phyloP scores from a whole-genome alignment of 345 rosid species.

The Boechera divaricarpa region DNA sequence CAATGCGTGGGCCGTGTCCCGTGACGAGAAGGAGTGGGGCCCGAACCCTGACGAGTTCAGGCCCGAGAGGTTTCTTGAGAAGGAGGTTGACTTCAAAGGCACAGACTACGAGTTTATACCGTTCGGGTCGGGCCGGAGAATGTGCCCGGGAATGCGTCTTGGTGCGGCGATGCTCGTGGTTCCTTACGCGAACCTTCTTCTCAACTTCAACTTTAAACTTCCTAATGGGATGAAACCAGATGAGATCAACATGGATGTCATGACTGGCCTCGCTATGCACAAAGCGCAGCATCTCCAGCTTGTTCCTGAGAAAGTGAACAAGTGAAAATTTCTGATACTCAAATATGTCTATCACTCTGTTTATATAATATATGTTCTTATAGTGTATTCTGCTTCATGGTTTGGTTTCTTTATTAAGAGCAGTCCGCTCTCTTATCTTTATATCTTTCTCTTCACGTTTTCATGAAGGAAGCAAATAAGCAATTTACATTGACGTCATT shows the following conservation, averaged over 20 bases:
- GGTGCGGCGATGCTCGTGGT: slow-evolving; percentile 48
- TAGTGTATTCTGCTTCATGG: neutral
- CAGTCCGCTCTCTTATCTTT: no score
- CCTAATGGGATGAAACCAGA: slow-evolving; percentile 43
- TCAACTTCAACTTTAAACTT: slow-evolving; percentile 42
- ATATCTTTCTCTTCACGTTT: no score
- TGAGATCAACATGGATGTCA: slow-evolving; percentile 44
- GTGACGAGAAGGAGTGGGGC: slow-evolving; percentile 49
- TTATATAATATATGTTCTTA: neutral
- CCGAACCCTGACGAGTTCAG: slow-evolving; percentile 46
- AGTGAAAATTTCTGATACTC: neutral
- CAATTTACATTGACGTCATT: no score
- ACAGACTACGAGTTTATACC: slow-evolving; percentile 50
- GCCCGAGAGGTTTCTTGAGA: slow-evolving; percentile 50
- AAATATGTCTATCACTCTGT: neutral
- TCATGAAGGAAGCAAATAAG: no score
- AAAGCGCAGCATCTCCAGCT: slow-evolving; percentile 46
- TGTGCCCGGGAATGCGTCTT: slow-evolving; percentile 51
- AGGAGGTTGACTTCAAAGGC: slow-evolving; percentile 50
- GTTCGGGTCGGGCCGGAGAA: slow-evolving; percentile 49
- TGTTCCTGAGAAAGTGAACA: slow-evolving; percentile 38
- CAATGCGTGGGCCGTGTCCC: slow-evolving; percentile 45
- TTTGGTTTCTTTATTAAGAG: no score
- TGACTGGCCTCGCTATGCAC: slow-evolving; percentile 47
- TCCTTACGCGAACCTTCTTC: slow-evolving; percentile 44